These are phyloP conservation scores for Boletus speciosus DNA, from an alignment of 768 basidiomycete genomes.

Conservation along the genomic window DNA sequence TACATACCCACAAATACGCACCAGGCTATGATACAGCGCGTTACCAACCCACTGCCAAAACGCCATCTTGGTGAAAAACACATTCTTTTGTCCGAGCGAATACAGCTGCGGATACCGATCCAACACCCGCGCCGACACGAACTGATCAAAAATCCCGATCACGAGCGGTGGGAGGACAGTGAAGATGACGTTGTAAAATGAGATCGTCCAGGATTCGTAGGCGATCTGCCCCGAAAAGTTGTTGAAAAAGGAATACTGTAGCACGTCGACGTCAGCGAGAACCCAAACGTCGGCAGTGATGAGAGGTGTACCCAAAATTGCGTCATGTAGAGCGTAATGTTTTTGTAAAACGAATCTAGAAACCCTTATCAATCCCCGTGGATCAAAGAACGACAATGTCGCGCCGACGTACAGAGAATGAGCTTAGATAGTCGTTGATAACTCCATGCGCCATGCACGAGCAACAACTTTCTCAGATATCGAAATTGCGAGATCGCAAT, in stretches of 20 bases:
- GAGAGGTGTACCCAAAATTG: constrained; percentile 82
- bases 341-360: constrained; percentile 97
- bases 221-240: constrained; percentile 99
- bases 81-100: constrained; percentile 88
- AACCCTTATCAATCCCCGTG: constrained; percentile 8
- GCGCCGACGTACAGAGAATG: constrained; percentile 74
- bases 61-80: constrained; percentile 85
- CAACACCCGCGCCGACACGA: constrained; percentile 93
- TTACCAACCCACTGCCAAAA: constrained; percentile 94
- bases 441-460: constrained; percentile 99
- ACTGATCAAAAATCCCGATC: constrained; percentile 97
- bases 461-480: constrained; percentile 87
- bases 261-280: background rate
- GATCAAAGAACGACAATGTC: background rate
- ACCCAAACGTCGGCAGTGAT: background rate
- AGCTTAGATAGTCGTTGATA: constrained; percentile 93
- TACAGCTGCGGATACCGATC: constrained; percentile 98
- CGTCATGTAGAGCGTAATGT: constrained; percentile 97
- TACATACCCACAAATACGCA: constrained; percentile 36
- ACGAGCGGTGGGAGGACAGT: constrained; percentile 95
- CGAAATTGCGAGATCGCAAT: constrained; percentile 98
- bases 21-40: constrained; percentile 86
- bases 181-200: constrained; percentile 95
- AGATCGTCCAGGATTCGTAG: constrained; percentile 98
- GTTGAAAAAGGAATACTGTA: constrained; percentile 97